Percentiles rank a stretch among this genome's conserved stretches.
Conservation (phyloP, 2,329 filamentous ascomycete genomes). For the Penicillium corylophilum region DNA sequence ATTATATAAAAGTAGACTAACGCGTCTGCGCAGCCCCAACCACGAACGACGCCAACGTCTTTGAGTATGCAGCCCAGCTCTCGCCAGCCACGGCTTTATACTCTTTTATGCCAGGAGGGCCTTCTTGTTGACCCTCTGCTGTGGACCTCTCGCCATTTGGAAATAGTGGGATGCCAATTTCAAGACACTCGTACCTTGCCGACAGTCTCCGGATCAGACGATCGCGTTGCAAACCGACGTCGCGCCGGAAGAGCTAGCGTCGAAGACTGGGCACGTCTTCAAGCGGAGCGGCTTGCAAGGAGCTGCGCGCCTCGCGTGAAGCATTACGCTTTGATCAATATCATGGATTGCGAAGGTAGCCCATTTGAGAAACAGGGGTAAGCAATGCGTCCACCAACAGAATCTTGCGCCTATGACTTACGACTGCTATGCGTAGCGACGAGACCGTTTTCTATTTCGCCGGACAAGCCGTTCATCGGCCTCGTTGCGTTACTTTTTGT, state of each 20-base stretch:
- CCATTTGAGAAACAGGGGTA: neutral
- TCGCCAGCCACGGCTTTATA: neutral
- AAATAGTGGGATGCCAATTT: neutral
- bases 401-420: neutral
- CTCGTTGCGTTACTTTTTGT: neutral
- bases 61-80: neutral
- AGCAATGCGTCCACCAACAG: neutral
- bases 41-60: neutral
- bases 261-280: neutral
- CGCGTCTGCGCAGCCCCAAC: neutral
- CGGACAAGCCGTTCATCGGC: neutral
- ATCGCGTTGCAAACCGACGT: neutral
- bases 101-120: neutral
- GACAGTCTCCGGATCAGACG: neutral
- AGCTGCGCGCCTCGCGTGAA: neutral
- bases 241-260: neutral
- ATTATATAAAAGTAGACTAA: neutral
- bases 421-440: neutral
- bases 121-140: neutral
- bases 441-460: neutral
- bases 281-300: neutral
- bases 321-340: neutral
- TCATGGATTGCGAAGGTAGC: neutral
- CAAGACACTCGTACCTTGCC: neutral
- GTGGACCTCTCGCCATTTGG: neutral